Base-by-base conservation (phyloP, 1,139 yeast genomes). In the Protomyces arabidopsidicola region DNA sequence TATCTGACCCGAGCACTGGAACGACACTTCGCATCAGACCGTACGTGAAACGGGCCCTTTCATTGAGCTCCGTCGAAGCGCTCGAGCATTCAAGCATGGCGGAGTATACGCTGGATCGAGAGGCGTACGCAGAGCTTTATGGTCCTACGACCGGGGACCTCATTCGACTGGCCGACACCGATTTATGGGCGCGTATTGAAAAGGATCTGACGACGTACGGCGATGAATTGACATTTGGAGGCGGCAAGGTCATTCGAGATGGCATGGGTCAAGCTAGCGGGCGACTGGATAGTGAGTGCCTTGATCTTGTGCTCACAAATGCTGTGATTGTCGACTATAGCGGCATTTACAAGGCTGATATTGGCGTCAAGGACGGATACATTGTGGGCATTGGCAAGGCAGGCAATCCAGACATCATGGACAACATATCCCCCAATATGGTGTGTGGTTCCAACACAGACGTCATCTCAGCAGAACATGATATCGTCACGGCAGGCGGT, bases 281-380 rank as follows among this genome's bases (percentile, higher is more conserved):
- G 16, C 31, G 58, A 20, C 34, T 38, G 10, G 65, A 55, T 35
- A 36, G 53, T 10, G 65, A 65, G 16, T 62, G 63, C 22, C 51
- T 65, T 16, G 66, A 63, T 35, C 42, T 57, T 1, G 66, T 62
- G 48, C 31, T 65, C 10, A 65, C 65, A 16, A 65, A 65, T 51
- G 66, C 66, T 10, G 45, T 65, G 10, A 55, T 65, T 31, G 27
- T 65, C 18, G 66, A 65, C 38, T 53, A 63, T 45, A 50, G 63
- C 24, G 66, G 66, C 3, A 65, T 65, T 52, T 65, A 52, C 66
- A 65, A 65, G 64, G 66, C 66, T 39, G 66, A 65, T 31, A 62
- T 65, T 22, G 66, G 66, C 18, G 63, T 65, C 50, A 65, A 56
- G 54, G 55, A 65, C 36, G 66, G 66, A 22, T 50, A 45, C 16